A percentile compares a stretch with the other conserved stretches of the same genome.
Conservation (phyloP, 2,329 filamentous ascomycete genomes). For the Colletotrichum coccodes region DNA sequence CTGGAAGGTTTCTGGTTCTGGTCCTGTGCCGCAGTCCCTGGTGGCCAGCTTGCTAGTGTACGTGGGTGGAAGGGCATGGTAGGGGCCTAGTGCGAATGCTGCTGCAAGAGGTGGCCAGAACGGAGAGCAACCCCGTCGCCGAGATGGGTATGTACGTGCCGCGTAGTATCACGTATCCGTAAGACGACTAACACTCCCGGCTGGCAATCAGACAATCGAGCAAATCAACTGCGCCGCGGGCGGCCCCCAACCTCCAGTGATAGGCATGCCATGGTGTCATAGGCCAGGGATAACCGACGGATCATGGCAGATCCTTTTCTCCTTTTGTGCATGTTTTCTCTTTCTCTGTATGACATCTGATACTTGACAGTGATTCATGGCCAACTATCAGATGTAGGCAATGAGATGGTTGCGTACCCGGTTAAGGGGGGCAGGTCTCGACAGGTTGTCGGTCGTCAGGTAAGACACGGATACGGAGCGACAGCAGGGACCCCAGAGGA, state of each 20-base stretch:
- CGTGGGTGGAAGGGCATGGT: background rate
- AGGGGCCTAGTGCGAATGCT: background rate
- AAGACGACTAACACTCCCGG: conserved; percentile 1
- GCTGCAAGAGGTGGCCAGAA: conserved; percentile 22
- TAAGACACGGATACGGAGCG: conserved; percentile 10
- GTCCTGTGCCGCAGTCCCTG: background rate
- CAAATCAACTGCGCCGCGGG: conserved; percentile 2
- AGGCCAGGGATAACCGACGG: conserved; percentile 25
- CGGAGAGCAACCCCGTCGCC: conserved; percentile 8
- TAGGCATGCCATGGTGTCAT: conserved; percentile 23
- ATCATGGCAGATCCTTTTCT: conserved; percentile 24
- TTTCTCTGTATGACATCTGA: conserved; percentile 2
- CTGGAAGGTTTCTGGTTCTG: conserved; percentile 2
- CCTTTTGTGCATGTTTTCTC: conserved; percentile 15
- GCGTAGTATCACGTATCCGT: background rate
- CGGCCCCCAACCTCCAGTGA: conserved; percentile 22
- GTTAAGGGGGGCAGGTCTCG: background rate
- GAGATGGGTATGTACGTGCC: background rate
- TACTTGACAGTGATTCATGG: conserved; percentile 7
- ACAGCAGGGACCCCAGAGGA: background rate
- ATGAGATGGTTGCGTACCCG: background rate
- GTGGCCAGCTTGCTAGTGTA: background rate
- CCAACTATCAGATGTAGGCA: background rate
- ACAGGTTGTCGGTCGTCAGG: background rate
- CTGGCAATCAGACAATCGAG: conserved; percentile 24